Conservation (phyloP, 164 flowering plant genomes). For the Annona squamosa region DNA sequence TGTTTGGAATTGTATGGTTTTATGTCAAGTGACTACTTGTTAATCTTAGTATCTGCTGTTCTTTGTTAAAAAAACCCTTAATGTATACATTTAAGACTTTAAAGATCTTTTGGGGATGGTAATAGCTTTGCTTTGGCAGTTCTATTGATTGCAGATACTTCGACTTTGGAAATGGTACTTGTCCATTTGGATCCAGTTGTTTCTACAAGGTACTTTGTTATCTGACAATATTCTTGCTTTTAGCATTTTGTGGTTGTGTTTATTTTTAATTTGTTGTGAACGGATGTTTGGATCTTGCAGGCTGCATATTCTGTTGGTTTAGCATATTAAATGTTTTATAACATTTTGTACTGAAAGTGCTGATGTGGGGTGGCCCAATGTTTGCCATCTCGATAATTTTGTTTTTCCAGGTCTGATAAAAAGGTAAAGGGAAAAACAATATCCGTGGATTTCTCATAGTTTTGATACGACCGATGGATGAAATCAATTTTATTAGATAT, state of each 20-base stretch:
- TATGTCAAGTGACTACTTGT: not conserved
- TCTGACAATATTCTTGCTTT: not conserved
- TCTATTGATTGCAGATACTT: constrained; percentile 95
- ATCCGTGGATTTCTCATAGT: too few species aligned
- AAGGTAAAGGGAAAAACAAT: too few species aligned
- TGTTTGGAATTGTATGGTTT: not conserved
- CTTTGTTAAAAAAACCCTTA: too few species aligned
- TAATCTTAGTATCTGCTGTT: constrained; percentile 1
- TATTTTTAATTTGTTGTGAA: not conserved
- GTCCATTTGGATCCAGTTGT: constrained; percentile 95
- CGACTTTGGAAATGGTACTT: constrained; percentile 85
- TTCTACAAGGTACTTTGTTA: constrained; percentile 71
- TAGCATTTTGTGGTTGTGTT: not conserved
- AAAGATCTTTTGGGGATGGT: not conserved
- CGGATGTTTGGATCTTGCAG: not conserved
- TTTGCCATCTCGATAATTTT: too few species aligned
- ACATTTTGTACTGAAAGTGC: not conserved
- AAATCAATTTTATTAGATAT: too few species aligned
- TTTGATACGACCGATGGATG: too few species aligned
- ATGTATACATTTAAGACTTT: too few species aligned
- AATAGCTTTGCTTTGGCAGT: constrained; percentile 32
- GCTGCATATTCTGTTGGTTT: not conserved
- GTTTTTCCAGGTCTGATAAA: too few species aligned
- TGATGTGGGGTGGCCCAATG: not conserved
- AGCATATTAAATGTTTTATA: not conserved